phyloP scores from a whole-genome alignment of 495 filamentous ascomycete genomes.

The Amphirosellinia nigrospora region DNA sequence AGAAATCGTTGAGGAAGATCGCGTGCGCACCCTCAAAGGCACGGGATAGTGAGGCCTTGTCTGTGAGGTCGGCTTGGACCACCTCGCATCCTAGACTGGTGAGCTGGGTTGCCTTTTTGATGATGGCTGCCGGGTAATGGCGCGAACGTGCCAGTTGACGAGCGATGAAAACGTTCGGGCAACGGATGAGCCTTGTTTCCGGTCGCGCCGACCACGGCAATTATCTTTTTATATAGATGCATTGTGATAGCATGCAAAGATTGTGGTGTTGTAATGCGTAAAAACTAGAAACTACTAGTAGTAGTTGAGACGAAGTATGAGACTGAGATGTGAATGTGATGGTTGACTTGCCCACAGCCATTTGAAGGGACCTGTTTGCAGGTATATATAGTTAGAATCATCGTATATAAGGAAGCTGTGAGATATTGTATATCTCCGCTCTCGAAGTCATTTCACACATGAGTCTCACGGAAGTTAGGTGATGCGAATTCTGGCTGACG shows the following conservation, averaged over 20 bases:
- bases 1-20: constrained; percentile 33
- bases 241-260: background rate
- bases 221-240: constrained; percentile 26
- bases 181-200: constrained; percentile 51
- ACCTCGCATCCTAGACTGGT: constrained; percentile 38
- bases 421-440: background rate
- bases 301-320: background rate
- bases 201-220: constrained; percentile 41
- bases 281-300: background rate
- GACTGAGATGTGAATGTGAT: background rate
- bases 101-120: constrained; percentile 33
- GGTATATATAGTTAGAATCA: constrained; percentile 14
- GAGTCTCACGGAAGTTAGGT: constrained; percentile 2
- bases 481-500: constrained; percentile 18
- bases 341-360: background rate
- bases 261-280: background rate
- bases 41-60: constrained; percentile 11
- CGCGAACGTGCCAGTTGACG: constrained; percentile 40
- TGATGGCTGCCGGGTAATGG: constrained; percentile 41
- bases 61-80: constrained; percentile 29
- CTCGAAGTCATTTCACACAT: background rate
- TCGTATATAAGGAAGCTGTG: background rate
- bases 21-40: constrained; percentile 30
- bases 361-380: background rate
- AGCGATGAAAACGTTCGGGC: constrained; percentile 42